Base-by-base conservation (phyloP, 768 basidiomycete genomes). In the Rhizopogon salebrosus region DNA sequence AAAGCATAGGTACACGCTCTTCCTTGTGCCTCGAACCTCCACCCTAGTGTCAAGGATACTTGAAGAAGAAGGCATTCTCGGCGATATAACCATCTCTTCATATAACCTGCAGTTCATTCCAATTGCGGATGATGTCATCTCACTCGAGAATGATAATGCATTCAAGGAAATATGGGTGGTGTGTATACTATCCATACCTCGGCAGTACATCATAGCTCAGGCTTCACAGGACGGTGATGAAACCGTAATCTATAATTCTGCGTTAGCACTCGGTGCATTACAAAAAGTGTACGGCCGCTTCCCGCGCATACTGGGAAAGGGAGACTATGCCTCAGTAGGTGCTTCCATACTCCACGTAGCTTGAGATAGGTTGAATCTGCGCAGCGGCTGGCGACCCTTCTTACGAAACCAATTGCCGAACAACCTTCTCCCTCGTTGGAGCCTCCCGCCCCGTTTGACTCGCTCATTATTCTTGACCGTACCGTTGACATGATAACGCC, bases 41-140 rank as follows among this genome's bases (percentile, higher is more conserved):
- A 88, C 87, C 5, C 77, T 98, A 7, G 91, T 95, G 49, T 81
- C 84, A 31, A 82, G 85, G 52, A 85, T 94, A 57, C 72, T 99
- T 40, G 94, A 98, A 62, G 95, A 98, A 65, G 89, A 97, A 62
- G 97, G 95, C n/a, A 95, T 99, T 1, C 78, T 95, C 14, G 97
- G 97, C n/a, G 95, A 98, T 62, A 77, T 99, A 41, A 85, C 81
- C 7, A 81, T 98, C 27, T 82, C 84, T 18, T 81, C 91, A 26
- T 95, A 92, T 69, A 91, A 92, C 66, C 78, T 99, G 22, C 93
- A 95, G 60, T 91, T 98, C 60, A 92, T 98, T 56, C 93, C 95
- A 14, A 62, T 98, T 35, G 95, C 95, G 53, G 87, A 92, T 16
- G 97, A 99, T 67, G 83, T 98, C 53, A 72, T 98, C 29, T 97